Percentiles rank a stretch among this genome's conserved stretches.
Conservation (phyloP, 306 rosid species). For the Castanea crenata region DNA sequence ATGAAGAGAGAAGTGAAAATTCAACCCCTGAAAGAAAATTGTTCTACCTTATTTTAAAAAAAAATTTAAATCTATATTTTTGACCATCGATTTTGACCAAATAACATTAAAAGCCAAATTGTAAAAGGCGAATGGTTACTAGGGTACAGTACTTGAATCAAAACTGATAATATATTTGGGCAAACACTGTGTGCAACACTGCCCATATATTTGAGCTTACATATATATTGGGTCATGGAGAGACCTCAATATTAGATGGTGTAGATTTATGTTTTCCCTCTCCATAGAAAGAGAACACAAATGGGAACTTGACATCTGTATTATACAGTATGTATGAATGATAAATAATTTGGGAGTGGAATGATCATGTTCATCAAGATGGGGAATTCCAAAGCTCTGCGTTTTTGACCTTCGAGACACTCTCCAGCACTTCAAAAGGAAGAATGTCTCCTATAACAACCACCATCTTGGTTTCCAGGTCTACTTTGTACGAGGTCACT, state of each 20-base stretch:
- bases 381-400: constrained; percentile 64
- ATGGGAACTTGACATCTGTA: background rate
- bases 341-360: constrained; percentile 6
- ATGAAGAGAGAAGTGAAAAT: too few species aligned
- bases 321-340: background rate
- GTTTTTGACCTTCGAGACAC: constrained; percentile 81
- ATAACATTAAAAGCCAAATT: too few species aligned
- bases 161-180: background rate
- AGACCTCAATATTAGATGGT: background rate
- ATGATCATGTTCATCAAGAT: constrained; percentile 10
- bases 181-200: background rate
- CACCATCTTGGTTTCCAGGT: constrained; percentile 72
- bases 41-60: too few species aligned
- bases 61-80: too few species aligned
- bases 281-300: background rate
- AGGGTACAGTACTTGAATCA: background rate
- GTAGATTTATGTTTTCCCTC: background rate
- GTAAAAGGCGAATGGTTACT: too few species aligned
- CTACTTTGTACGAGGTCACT: constrained; percentile 77
- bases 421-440: constrained; percentile 76
- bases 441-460: constrained; percentile 83
- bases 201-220: background rate
- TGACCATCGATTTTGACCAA: too few species aligned
- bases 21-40: too few species aligned
- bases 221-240: background rate